A percentile compares a stretch with the other conserved stretches of the same genome.
Evolutionary conservation across 2,329 filamentous ascomycete genomes (phyloP).

Genomic region (Ophiosphaerella herpotricha): DNA sequence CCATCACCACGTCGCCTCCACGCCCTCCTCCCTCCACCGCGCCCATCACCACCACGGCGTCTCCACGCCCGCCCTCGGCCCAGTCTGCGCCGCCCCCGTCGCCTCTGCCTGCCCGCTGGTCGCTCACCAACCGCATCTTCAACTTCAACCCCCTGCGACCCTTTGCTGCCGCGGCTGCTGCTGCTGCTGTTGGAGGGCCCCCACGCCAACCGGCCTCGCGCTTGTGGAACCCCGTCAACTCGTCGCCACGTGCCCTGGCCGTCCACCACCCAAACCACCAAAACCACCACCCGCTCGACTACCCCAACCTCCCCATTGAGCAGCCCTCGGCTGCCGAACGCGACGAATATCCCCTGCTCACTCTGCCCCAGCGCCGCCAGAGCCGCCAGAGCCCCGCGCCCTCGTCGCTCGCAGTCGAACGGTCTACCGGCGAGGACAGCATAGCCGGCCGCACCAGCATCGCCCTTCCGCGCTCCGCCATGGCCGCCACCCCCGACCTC

Average conservation of each 20-base stretch:
- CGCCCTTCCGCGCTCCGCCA: slow-evolving; percentile 51
- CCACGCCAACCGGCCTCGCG: slow-evolving; percentile 53
- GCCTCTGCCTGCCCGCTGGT: slow-evolving; percentile 44
- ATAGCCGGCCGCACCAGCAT: slow-evolving; percentile 53
- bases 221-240: slow-evolving; percentile 66
- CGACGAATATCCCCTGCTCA: slow-evolving; percentile 61
- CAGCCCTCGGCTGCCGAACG: slow-evolving; percentile 44
- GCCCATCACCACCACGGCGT: slow-evolving; percentile 27
- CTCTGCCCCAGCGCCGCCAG: slow-evolving; percentile 61
- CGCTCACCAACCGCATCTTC: slow-evolving; percentile 50
- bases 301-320: slow-evolving; percentile 52
- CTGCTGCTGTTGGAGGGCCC: slow-evolving; percentile 6
- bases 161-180: slow-evolving; percentile 18
- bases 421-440: slow-evolving; percentile 49
- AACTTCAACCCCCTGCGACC: slow-evolving; percentile 35
- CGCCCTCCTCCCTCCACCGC: slow-evolving; percentile 11
- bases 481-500: slow-evolving; percentile 16
- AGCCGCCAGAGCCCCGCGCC: slow-evolving; percentile 53
- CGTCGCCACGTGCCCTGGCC: slow-evolving; percentile 56
- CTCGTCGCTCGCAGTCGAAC: slow-evolving; percentile 44
- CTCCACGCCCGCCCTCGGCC: slow-evolving; percentile 34
- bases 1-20: slow-evolving; percentile 2
- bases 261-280: slow-evolving; percentile 48
- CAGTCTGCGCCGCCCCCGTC: slow-evolving; percentile 31
- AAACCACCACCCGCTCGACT: slow-evolving; percentile 19